Base-by-base conservation (phyloP, 1,284 basidiomycete genomes). In the Fomitopsis palustris region DNA sequence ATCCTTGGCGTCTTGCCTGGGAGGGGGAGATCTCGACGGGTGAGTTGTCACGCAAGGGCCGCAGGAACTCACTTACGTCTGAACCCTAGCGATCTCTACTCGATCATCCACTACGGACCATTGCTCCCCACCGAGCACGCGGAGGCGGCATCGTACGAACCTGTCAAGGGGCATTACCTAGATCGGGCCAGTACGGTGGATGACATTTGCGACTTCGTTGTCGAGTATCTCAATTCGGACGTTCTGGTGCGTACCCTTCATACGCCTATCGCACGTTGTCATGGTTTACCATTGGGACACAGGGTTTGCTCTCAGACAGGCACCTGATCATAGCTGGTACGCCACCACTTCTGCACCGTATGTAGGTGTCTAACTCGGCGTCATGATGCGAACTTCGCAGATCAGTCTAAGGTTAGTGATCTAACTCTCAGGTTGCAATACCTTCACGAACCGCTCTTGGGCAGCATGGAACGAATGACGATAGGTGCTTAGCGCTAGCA, bases 141-240 rank as follows among this genome's bases (percentile, higher is more conserved):
- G 12, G 67, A 75, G 0, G 78, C 92, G 12, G 87, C 84, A 2
- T 69, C 75, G 9, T 92, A 93, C 67, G 65, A 73, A 2, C 55
- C 78, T 8, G 75, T 71, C 3, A 65, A 65, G 1, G 67, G 66
- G 10, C 58, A 62, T 10, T 58, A 55, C 14, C 58, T 78, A 19
- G 74, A 73, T 3, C 77, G 81, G 25, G 77, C 83, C 2, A 85
- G 85, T 61, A 85, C 81, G 0, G 82, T 93, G 6, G 79, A 87
- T 2, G 91, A 94, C 64, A 85, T 94, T 1, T 88, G 87, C 62
- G 81, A 93, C 62, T 95, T 95, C 69, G 79, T 95, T 31, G 83
- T 94, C 21, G 86, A 93, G 65, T 95, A 91, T 61, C 90, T 93
- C 67, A 83, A 89, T 62, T 91, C 89, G 0, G 91, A 93, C 66